phyloP scores from a whole-genome alignment of 768 basidiomycete species.

The Kwoniella pini region DNA sequence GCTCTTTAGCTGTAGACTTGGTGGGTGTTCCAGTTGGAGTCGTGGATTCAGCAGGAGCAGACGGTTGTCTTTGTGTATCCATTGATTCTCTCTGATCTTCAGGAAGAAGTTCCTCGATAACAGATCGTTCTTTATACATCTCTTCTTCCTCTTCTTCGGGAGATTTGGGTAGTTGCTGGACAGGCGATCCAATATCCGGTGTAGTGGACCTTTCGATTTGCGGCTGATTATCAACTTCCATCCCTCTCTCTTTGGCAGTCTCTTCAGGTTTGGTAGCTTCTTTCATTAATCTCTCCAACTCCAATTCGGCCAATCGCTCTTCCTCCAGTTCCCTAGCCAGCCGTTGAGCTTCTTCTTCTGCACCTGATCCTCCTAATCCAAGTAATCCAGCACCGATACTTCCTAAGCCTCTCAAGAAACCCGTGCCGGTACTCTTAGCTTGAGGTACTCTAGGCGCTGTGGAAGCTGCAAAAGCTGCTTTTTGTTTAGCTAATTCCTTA shows the following conservation, averaged over 20 bases:
- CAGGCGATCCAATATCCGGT: conserved; percentile 3
- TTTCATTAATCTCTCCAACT: conserved; percentile 31
- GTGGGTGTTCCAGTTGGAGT: conserved; percentile 34
- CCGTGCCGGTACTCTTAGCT: conserved; percentile 30
- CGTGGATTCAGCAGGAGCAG: conserved; percentile 18
- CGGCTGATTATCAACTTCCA: conserved; percentile 6
- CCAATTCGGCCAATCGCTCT: conserved; percentile 26
- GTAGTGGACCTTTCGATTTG: conserved; percentile 7
- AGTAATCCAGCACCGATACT: conserved; percentile 33
- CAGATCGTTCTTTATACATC: conserved; percentile 20
- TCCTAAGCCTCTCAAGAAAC: conserved; percentile 43
- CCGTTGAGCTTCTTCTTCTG: conserved; percentile 34
- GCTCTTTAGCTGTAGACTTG: not conserved
- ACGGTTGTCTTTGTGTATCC: conserved; percentile 3
- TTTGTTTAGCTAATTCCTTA: conserved; percentile 32
- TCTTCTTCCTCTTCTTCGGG: conserved; percentile 26
- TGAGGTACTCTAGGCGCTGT: conserved; percentile 14
- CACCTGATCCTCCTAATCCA: conserved; percentile 27
- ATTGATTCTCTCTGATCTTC: not conserved
- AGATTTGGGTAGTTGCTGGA: conserved; percentile 7
- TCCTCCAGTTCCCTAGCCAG: conserved; percentile 36
- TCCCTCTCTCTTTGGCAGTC: conserved; percentile 14
- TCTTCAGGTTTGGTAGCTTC: conserved; percentile 19
- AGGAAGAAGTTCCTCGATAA: conserved; percentile 13
- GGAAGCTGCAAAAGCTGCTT: conserved; percentile 24